Evolutionary conservation across 1,284 basidiomycete genomes (phyloP).

Genomic region (Ustilago trichophora): DNA sequence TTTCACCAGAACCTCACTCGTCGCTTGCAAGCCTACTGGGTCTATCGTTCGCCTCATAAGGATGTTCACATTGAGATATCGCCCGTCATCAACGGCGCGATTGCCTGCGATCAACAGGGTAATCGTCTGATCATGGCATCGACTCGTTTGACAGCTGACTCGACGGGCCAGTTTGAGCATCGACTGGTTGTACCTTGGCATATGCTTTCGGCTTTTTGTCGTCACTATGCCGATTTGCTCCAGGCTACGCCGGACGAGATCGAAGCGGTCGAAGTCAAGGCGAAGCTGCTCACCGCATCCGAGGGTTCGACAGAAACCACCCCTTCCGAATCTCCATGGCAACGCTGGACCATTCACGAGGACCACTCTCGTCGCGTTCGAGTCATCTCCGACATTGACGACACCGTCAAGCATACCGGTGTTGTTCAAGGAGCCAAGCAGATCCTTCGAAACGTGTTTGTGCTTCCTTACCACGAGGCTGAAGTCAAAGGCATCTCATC

Average conservation of each 20-base stretch:
- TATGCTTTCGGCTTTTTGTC: slow-evolving; percentile 46
- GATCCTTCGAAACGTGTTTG: slow-evolving; percentile 69
- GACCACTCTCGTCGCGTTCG: slow-evolving; percentile 38
- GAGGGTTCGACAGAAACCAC: not conserved
- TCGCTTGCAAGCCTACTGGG: slow-evolving; percentile 55
- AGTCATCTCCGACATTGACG: slow-evolving; percentile 93
- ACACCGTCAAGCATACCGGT: slow-evolving; percentile 79
- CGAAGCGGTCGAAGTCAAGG: slow-evolving; percentile 35
- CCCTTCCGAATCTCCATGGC: slow-evolving; percentile 29
- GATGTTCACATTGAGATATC: slow-evolving; percentile 51
- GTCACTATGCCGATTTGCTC: slow-evolving; percentile 18
- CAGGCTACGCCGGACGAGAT: slow-evolving; percentile 20
- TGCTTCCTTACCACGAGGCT: slow-evolving; percentile 74
- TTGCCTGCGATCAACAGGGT: slow-evolving; percentile 19
- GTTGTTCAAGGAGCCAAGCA: slow-evolving; percentile 65
- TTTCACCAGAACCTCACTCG: slow-evolving; percentile 47
- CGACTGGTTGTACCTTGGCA: slow-evolving; percentile 43
- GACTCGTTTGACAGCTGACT: slow-evolving; percentile 32
- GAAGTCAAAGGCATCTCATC: slow-evolving; percentile 85
- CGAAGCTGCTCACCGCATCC: slow-evolving; percentile 10
- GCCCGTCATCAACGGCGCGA: slow-evolving; percentile 35
- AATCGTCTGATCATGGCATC: slow-evolving; percentile 32
- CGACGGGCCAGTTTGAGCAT: slow-evolving; percentile 36
- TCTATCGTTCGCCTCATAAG: slow-evolving; percentile 43
- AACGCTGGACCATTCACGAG: slow-evolving; percentile 31